phyloP scores from a whole-genome alignment of 495 filamentous ascomycete genomes.

The Aspergillus sclerotioniger region DNA sequence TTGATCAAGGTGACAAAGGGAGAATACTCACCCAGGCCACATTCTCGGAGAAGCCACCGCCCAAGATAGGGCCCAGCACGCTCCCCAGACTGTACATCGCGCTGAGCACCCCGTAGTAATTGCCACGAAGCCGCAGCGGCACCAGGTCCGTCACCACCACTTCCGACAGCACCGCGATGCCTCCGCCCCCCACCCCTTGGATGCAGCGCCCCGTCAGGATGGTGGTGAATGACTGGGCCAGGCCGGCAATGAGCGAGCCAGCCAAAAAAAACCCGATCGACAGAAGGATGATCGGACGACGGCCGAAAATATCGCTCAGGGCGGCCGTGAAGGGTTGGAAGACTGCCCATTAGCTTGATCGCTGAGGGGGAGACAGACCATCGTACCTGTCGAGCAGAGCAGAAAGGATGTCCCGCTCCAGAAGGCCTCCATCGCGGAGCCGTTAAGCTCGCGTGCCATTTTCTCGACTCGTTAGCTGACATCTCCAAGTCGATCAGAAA shows the following conservation, averaged over 20 bases:
- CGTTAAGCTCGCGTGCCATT: conserved; percentile 34
- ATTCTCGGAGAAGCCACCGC: conserved; percentile 29
- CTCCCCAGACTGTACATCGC: conserved; percentile 25
- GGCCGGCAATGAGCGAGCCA: conserved; percentile 44
- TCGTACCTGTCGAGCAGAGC: conserved; percentile 48
- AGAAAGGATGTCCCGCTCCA: conserved; percentile 53
- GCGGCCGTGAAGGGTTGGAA: conserved; percentile 41
- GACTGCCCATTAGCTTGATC: too few relatives aligned
- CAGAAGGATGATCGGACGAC: conserved; percentile 42
- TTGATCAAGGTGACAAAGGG: too few relatives aligned
- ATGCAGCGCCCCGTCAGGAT: conserved; percentile 33
- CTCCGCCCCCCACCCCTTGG: conserved; percentile 38
- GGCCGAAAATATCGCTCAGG: conserved; percentile 52
- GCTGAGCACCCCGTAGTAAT: conserved; percentile 31
- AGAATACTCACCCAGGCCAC: conserved; percentile 35
- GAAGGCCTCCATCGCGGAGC: conserved; percentile 50
- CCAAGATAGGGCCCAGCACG: conserved; percentile 36
- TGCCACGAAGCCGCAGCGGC: conserved; percentile 34
- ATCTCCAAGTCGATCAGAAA: neutral
- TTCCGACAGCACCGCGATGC: conserved; percentile 30
- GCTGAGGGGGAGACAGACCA: too few relatives aligned
- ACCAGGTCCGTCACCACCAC: conserved; percentile 41
- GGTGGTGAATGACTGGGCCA: conserved; percentile 28
- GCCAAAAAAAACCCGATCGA: conserved; percentile 37
- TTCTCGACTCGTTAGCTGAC: conserved; percentile 4